Base-by-base conservation (phyloP, 179 eudicot genomes). In the Heliamphora pulchella region DNA sequence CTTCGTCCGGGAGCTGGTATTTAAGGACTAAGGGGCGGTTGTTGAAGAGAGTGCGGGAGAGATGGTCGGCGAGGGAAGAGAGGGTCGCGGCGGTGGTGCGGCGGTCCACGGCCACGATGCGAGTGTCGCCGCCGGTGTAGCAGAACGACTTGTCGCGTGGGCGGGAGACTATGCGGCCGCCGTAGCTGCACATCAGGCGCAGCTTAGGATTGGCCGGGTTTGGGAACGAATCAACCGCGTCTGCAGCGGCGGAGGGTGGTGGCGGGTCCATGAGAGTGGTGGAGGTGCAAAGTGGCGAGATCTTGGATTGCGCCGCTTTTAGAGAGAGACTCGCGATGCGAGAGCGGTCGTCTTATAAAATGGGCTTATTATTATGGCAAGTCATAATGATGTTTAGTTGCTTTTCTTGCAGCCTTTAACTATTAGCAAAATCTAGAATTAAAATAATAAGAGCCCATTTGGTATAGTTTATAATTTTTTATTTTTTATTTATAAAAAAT, bases 121-220 rank as follows among this genome's bases (percentile, higher is more conserved):
- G 95, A 63, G 94, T 91, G 50, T 96, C 99, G 43, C 99, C 99
- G 80, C 96, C 94, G 81, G 88, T 86, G 86, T 96, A 96, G 83
- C 82, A 88, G 54, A 95, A 93, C 43, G 92, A 79, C 75, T 91
- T 95, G 86, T 85, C 85, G 85, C 88, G 86, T 0, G 95, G 93
- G 39, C 97, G 97, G 5, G 97, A 95, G 80, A 89, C 75, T 8
- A 95, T 93, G 83, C 90, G 95, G 51, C 98, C 98, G 64, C 92
- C 91, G 80, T 86, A 91, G 91, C 98, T 95, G 88, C 90, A 84
- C 87, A 95, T 88, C 2, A 95, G 84, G 2, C 98, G 97, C 84
- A 95, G 85, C 48, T 93, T 95, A 17, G 73, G 4, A 39, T 77
- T 76, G 80, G 84, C 84, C 31, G 72, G 51, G 8, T 77, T 78